Percentiles rank a stretch among this genome's conserved stretches.
Conservation (phyloP, 176 grass and related monocot genomes). For the Coix lacrymajobi region DNA sequence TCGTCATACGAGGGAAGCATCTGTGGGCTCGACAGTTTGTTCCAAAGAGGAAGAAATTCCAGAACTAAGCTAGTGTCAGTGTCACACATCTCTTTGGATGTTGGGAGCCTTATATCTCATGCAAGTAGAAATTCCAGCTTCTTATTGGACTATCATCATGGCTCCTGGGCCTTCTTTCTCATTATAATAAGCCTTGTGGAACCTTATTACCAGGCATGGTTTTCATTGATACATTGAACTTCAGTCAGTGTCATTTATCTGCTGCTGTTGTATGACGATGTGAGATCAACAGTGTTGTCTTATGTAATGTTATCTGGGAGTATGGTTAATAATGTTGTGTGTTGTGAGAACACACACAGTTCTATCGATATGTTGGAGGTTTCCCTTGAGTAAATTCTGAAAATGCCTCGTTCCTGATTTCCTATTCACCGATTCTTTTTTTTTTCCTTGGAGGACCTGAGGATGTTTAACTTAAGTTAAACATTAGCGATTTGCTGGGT, state of each 20-base stretch:
- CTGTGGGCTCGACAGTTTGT: conserved; percentile 64
- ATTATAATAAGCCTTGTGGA: neutral
- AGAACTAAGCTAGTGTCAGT: neutral
- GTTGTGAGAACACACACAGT: neutral
- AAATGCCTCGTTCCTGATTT: neutral
- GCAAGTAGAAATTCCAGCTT: neutral
- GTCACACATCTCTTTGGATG: neutral
- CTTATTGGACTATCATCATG: neutral
- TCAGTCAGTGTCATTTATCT: neutral
- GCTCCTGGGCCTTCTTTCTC: neutral
- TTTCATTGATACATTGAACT: neutral
- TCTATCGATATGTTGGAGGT: neutral
- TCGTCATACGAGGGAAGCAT: conserved; percentile 51
- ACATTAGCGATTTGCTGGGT: too few species aligned
- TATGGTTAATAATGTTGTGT: conserved; percentile 9
- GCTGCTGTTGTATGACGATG: neutral
- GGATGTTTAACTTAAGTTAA: neutral
- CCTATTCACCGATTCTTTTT: neutral
- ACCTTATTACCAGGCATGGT: neutral
- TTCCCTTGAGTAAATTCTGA: neutral
- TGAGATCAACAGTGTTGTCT: neutral
- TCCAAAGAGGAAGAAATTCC: conserved; percentile 36
- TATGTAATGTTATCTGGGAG: neutral
- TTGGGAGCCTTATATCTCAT: neutral
- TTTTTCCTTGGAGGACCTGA: neutral